phyloP scores from a whole-genome alignment of 768 basidiomycete genomes.

The Pleurotus tuber-regium region DNA sequence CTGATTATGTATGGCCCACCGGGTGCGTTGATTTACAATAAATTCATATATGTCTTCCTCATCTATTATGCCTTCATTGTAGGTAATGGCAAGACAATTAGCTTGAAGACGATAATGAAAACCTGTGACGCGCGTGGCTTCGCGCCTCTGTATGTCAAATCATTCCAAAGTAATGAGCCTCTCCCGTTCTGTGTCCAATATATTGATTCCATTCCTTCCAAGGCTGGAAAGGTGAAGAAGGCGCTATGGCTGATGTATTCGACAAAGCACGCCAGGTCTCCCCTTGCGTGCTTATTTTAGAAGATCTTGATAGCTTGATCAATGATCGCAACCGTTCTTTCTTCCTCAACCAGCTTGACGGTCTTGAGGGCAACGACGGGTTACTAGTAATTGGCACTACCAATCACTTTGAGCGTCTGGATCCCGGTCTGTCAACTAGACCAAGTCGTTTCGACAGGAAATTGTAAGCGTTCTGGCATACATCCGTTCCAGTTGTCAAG shows the following conservation, averaged over 20 bases:
- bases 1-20: slow-evolving; percentile 84
- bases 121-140: slow-evolving; percentile 60
- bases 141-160: slow-evolving; percentile 77
- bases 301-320: slow-evolving; percentile 73
- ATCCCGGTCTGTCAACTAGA: slow-evolving; percentile 71
- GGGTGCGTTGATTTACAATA: slow-evolving; percentile 34
- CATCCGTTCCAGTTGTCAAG: neutral
- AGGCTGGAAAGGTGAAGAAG: slow-evolving; percentile 65
- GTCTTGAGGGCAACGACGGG: slow-evolving; percentile 77
- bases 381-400: slow-evolving; percentile 77
- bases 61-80: neutral
- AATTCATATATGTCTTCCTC: too few species aligned
- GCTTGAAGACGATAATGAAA: slow-evolving; percentile 80
- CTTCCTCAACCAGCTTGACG: slow-evolving; percentile 87
- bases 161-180: slow-evolving; percentile 58
- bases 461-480: slow-evolving; percentile 49
- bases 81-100: slow-evolving; percentile 87
- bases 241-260: slow-evolving; percentile 66
- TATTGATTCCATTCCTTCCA: slow-evolving; percentile 1
- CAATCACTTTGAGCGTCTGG: slow-evolving; percentile 80
- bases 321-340: slow-evolving; percentile 77
- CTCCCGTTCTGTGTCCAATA: too few species aligned
- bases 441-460: slow-evolving; percentile 88
- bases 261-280: slow-evolving; percentile 65
- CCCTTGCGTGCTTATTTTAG: slow-evolving; percentile 64